Evolutionary conservation across 306 rosid species (phyloP), one percentile per base, ranked within the genome.

Genomic region (Calophaca sinica): DNA sequence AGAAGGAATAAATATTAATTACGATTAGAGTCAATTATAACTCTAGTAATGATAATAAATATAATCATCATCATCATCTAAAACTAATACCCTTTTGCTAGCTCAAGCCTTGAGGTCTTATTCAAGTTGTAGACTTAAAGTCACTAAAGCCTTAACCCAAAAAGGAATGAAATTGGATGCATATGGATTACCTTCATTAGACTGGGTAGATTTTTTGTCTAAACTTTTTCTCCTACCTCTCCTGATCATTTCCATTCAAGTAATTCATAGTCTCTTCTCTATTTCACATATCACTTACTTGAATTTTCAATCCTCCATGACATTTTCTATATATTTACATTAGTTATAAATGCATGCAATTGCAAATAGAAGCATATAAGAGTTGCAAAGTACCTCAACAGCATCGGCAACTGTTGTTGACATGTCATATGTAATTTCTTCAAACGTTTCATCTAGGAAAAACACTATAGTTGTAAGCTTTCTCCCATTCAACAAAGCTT

Each of bases 381-480:
- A 2, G 70, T 46, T 70, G 79, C 15, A 68, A 80, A 79, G 46
- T 69, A 94, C 98, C 98, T 96, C 93, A 75, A 96, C 93, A 69
- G 99, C 93, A 81, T 96, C 98, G 26, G 87, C 93, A 50, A 92
- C 96, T 13, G 99, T 96, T 64, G 98, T 92, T 49, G 92, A 85
- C 96, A 96, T 96, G 80, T 90, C 98, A 74, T 90, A 96, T 0
- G 92, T 80, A 55, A 96, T 92, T 84, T 96, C 99, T 90, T 96
- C 99, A 53, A 96, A 96, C 51, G 97, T 96, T 80, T 92, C 99
- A 74, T 96, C 99, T 84, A 96, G 75, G 77, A 96, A 96, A 74
- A 90, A 92, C 48, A 96, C 98, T 59, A 92, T 90, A 26, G 89
- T 96, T 58, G 99, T 96, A 32, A 96, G 98, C 84, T 88, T 96